Conservation (phyloP, 108 stramenopile genomes). For the Fistulifera pelliculosa region DNA sequence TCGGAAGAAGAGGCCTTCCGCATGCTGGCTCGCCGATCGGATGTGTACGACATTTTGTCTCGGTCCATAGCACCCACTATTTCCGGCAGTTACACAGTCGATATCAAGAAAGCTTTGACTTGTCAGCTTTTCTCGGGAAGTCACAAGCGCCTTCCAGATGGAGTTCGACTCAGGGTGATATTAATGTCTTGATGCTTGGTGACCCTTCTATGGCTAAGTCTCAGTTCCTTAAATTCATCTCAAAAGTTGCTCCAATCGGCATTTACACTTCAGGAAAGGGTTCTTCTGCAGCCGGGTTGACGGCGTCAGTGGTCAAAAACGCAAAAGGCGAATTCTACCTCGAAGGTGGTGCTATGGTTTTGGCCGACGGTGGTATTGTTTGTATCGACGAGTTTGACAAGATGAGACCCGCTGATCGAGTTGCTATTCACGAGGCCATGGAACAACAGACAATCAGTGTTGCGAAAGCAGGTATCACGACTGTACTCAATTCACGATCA, state of each 20-base stretch:
- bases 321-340: constrained; percentile 94
- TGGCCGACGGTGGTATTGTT: constrained; percentile 98
- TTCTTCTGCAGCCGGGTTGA: constrained; percentile 93
- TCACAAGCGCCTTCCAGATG: constrained; percentile 90
- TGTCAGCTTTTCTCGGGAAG: constrained; percentile 91
- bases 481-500: constrained; percentile 88
- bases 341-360: constrained; percentile 99
- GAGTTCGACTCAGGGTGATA: constrained; percentile 94
- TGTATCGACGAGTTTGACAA: constrained; percentile 97
- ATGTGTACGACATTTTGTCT: constrained; percentile 87
- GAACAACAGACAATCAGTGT: constrained; percentile 99
- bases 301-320: constrained; percentile 89
- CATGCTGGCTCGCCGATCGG: constrained; percentile 54
- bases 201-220: constrained; percentile 97
- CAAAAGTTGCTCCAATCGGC: constrained; percentile 91
- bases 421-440: constrained; percentile 99
- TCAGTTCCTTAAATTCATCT: constrained; percentile 93
- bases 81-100: constrained; percentile 91
- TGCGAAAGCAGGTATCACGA: constrained; percentile 98
- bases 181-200: constrained; percentile 95
- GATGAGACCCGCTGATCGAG: constrained; percentile 96
- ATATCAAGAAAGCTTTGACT: constrained; percentile 95
- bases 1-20: constrained; percentile 94
- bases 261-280: constrained; percentile 99
- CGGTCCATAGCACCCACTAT: constrained; percentile 90